A percentile compares a stretch with the other conserved stretches of the same genome.
Conservation (phyloP, 495 filamentous ascomycete species). For the Daldinia concentrica region DNA sequence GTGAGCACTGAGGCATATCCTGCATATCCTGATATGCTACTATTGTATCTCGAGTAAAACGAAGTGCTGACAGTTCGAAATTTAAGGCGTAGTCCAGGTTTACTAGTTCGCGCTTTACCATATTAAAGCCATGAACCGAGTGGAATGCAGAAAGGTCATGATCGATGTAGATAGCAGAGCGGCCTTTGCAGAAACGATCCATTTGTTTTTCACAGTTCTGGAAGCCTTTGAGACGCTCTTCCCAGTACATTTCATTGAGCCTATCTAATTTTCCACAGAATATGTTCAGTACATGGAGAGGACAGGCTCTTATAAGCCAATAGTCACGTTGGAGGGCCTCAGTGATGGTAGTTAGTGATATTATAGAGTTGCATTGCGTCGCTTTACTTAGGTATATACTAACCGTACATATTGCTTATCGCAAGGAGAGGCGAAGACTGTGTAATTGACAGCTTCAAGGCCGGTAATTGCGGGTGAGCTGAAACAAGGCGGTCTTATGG, state of each 20-base stretch:
- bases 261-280: neutral
- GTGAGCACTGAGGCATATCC: neutral
- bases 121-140: constrained; percentile 1
- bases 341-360: neutral
- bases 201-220: neutral
- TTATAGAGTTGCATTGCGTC: no score
- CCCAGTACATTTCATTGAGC: neutral
- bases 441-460: no score
- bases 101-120: neutral
- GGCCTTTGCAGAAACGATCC: neutral
- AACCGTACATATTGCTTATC: no score
- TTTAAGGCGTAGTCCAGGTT: neutral
- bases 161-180: neutral
- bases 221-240: neutral
- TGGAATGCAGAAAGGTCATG: neutral
- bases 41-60: neutral
- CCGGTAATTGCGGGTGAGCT: no score
- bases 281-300: constrained; percentile 11
- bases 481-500: no score
- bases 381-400: no score
- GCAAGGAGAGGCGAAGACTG: no score
- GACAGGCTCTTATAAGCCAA: neutral
- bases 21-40: neutral
- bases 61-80: constrained; percentile 7
- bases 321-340: neutral